These are phyloP conservation scores for Serendipita sp. DNA, from an alignment of 768 basidiomycete genomes.

Conservation along the genomic window DNA sequence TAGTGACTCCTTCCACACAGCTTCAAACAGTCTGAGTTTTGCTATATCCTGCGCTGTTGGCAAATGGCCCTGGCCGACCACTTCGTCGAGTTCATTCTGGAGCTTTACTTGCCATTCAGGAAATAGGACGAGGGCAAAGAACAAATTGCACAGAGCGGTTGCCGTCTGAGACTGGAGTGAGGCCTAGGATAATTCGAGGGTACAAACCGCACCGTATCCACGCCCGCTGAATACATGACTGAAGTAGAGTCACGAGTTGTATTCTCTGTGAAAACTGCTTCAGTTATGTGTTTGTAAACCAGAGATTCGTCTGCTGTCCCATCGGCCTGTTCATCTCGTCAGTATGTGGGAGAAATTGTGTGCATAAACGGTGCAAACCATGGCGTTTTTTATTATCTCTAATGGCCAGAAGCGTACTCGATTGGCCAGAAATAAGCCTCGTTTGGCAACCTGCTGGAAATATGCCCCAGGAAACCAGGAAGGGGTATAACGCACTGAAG, in stretches of 20 bases:
- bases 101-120: conserved; percentile 15
- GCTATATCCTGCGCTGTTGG: conserved; percentile 22
- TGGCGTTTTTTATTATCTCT: not conserved
- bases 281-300: not conserved
- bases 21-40: conserved; percentile 22
- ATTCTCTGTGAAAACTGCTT: not conserved
- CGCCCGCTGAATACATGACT: not conserved
- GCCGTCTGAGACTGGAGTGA: conserved; percentile 8
- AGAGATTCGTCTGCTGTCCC: conserved; percentile 1
- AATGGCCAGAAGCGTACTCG: not conserved
- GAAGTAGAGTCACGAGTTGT: not conserved
- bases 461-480: conserved; percentile 50
- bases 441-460: conserved; percentile 31
- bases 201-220: not conserved
- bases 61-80: conserved; percentile 20
- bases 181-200: too few relatives aligned
- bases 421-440: not conserved
- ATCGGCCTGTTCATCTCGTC: not conserved
- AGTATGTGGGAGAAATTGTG: too few relatives aligned
- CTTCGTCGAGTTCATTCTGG: conserved; percentile 25
- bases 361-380: not conserved
- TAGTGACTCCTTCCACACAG: conserved; percentile 24
- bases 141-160: conserved; percentile 6
- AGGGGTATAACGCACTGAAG: conserved; percentile 33
- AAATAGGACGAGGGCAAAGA: conserved; percentile 16